A percentile compares a stretch with the other conserved stretches of the same genome.
These are phyloP conservation scores for Domatiomyces catenatus DNA, from an alignment of 2,329 filamentous ascomycete species.

Conservation along the genomic window DNA sequence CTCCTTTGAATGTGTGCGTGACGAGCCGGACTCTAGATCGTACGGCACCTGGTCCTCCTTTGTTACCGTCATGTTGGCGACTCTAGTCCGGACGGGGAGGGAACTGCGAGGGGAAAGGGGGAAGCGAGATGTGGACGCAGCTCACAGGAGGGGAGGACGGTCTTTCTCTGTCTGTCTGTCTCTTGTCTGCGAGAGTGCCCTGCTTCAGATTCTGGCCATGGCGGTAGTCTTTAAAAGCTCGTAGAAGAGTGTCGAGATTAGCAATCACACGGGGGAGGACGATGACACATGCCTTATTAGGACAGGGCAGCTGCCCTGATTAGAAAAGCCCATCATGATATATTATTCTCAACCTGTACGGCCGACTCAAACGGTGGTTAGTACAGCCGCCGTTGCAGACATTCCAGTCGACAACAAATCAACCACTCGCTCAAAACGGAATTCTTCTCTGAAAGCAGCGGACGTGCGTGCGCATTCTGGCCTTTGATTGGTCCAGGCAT, in stretches of 20 bases:
- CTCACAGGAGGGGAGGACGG: not conserved
- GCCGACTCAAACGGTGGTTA: not conserved
- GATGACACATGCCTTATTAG: not conserved
- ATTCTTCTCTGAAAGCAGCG: not conserved
- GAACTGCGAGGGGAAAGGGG: not conserved
- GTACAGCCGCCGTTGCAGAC: not conserved
- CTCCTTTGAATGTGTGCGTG: not conserved
- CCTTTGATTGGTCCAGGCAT: not conserved
- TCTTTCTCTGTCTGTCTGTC: not conserved
- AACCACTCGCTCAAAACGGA: not conserved
- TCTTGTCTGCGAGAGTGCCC: too few relatives aligned
- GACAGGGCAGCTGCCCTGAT: not conserved
- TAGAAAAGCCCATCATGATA: not conserved
- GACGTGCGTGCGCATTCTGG: not conserved
- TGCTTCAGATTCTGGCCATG: not conserved
- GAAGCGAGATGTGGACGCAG: not conserved
- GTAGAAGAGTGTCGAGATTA: not conserved
- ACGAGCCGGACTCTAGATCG: slow-evolving; percentile 5
- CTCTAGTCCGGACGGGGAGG: not conserved
- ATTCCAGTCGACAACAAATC: not conserved
- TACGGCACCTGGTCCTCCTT: not conserved
- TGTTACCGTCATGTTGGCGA: not conserved
- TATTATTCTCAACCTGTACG: not conserved
- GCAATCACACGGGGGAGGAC: not conserved
- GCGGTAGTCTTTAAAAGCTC: not conserved